Conservation (phyloP, 2,329 filamentous ascomycete species). For the Amylocarpus encephaloides region DNA sequence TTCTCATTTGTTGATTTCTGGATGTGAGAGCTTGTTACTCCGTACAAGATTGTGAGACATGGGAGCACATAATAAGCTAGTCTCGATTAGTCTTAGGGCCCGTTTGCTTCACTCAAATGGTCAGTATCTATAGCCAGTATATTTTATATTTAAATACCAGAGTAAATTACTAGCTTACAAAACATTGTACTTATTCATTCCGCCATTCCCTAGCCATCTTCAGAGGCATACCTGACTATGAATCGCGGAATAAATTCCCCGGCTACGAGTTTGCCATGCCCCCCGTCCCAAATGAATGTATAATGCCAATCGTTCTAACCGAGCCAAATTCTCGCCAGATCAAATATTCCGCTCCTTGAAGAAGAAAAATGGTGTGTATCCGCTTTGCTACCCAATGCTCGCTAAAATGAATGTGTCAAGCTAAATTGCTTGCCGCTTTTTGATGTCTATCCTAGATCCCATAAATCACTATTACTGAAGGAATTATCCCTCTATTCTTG, state of each 20-base stretch:
- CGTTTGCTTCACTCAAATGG: no score
- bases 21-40: not conserved
- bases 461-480: not conserved
- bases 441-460: not conserved
- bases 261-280: no score
- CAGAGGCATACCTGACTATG: no score
- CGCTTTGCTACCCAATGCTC: not conserved
- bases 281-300: not conserved
- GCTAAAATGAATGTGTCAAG: not conserved
- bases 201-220: no score
- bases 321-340: not conserved
- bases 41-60: not conserved
- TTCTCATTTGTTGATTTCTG: slow-evolving; percentile 6
- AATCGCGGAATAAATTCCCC: no score
- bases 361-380: not conserved
- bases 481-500: no score
- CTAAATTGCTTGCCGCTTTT: not conserved
- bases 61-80: not conserved
- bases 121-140: no score
- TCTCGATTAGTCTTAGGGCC: not conserved
- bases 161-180: no score
- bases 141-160: no score
- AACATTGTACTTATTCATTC: no score
- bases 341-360: not conserved
- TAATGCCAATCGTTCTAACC: not conserved